phyloP scores from a whole-genome alignment of 73 alveolate species.

The Stentor roeselii region DNA sequence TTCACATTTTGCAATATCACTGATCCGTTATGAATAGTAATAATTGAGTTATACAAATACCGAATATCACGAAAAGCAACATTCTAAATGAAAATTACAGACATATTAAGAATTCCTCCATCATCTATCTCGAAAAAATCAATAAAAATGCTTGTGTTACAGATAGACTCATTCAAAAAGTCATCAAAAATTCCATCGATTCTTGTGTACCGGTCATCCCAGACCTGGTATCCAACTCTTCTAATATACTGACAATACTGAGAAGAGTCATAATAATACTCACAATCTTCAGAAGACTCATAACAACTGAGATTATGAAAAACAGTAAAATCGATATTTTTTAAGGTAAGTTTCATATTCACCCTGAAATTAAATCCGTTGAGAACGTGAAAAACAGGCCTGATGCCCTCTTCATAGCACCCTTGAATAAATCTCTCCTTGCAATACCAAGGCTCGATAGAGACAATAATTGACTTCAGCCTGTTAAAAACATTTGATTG shows the following conservation, averaged over 20 bases:
- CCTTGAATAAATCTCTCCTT: not conserved
- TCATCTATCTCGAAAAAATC: not conserved
- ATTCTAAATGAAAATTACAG: not conserved
- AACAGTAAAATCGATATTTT: no score
- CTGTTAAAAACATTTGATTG: no score
- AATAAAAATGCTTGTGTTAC: not conserved
- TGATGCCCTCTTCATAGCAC: not conserved
- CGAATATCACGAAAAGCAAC: not conserved
- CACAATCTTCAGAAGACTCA: no score
- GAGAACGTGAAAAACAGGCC: no score
- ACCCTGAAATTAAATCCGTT: no score
- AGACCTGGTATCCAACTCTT: no score
- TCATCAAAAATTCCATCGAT: not conserved
- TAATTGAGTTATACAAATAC: not conserved
- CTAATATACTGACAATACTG: no score
- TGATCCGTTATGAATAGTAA: not conserved
- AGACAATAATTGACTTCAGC: no score
- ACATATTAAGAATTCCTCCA: not conserved
- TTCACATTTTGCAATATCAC: not conserved
- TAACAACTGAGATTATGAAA: no score
- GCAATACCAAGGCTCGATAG: not conserved
- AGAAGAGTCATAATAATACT: no score
- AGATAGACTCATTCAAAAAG: not conserved
- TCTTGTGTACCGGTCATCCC: no score
- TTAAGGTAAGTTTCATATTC: no score